Base-by-base conservation (phyloP, 2,329 filamentous ascomycete species). In the Cladosporium sp. region DNA sequence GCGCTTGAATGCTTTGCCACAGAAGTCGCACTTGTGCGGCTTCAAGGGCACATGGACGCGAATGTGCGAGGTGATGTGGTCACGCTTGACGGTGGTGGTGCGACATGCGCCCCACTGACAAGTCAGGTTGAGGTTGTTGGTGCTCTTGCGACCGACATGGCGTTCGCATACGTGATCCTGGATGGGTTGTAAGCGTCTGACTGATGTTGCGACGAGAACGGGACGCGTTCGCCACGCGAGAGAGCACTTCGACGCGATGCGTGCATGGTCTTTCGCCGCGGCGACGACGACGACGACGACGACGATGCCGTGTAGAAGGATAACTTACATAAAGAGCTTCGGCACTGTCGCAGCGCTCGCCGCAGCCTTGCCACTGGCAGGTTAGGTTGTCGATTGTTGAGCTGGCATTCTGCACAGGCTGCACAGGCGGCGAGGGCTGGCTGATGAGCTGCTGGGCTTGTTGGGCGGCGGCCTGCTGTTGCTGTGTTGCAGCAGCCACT, bases 51-150 rank as follows among this genome's bases (percentile, higher is more conserved):
- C 94, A 78, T 99, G 95, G 63, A 98, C 95, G 70, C 95, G 92
- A 74, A 99, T 97, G 80, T 99, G 95, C 60, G 95, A 98, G 60
- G 95, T 99, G 80, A 99, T 99, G 82, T 99, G 95, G 75, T 98
- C 95, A 74, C 95, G 92, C 86, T 99, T 98, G 78, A 98, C 94
- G 2, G 94, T 98, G 57, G 93, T 97, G 26, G 94, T 98, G 69
- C 93, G 89, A 83, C 95, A 99, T 70, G 90, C 91, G 73, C 93
- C 95, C 95, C 95, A 99, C 78, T 96, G 92, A 81, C 95, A 99
- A 64, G 93, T 97, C 77, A 99, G 81, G 80, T 95, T 98, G 75
- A 99, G 85, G 81, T 99, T 99, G 84, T 98, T 98, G 76, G 95
- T 99, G 83, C 92, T 96, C 85, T 99, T 99, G 80, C 95, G 92